A percentile compares a stretch with the other conserved stretches of the same genome.
Evolutionary conservation across 345 rosid genomes (phyloP).

Genomic region (Populus deltoides): DNA sequence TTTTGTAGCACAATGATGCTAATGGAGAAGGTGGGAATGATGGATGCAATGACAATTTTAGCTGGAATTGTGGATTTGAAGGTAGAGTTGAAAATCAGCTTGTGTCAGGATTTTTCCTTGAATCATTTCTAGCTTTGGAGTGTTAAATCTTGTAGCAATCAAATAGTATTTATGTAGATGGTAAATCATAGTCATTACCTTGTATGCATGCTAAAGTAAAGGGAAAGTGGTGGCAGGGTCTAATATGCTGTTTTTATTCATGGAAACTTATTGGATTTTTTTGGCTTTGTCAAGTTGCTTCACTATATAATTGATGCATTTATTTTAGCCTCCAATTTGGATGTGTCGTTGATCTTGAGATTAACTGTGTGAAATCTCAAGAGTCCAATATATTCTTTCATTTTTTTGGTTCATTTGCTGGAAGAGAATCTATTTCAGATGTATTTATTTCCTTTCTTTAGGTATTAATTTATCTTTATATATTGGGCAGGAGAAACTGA

Average conservation of each 20-base stretch:
- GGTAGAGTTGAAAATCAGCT: conserved; percentile 37
- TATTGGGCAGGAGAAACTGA: conserved; percentile 66
- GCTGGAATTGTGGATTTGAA: conserved; percentile 99
- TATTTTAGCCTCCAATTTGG: background rate
- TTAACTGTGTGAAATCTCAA: background rate
- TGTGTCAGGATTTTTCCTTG: background rate
- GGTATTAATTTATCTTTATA: conserved; percentile 2
- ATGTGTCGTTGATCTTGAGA: background rate
- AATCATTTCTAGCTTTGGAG: background rate
- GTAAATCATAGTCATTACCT: background rate
- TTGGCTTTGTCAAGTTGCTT: too few relatives aligned
- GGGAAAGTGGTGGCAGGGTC: too few relatives aligned
- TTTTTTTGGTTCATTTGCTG: background rate
- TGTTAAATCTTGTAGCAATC: background rate
- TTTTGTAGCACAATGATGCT: conserved; percentile 85
- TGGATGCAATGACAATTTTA: conserved; percentile 82
- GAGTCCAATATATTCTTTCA: background rate
- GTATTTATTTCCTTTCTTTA: too few relatives aligned
- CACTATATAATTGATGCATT: too few relatives aligned
- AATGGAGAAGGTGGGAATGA: conserved; percentile 98
- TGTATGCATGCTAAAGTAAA: background rate
- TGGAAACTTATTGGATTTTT: too few relatives aligned
- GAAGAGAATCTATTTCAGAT: too few relatives aligned
- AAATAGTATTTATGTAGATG: background rate
- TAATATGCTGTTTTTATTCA: too few relatives aligned